Conservation (phyloP, 1,139 yeast genomes). For the Debaryomycetaceae sp. region DNA sequence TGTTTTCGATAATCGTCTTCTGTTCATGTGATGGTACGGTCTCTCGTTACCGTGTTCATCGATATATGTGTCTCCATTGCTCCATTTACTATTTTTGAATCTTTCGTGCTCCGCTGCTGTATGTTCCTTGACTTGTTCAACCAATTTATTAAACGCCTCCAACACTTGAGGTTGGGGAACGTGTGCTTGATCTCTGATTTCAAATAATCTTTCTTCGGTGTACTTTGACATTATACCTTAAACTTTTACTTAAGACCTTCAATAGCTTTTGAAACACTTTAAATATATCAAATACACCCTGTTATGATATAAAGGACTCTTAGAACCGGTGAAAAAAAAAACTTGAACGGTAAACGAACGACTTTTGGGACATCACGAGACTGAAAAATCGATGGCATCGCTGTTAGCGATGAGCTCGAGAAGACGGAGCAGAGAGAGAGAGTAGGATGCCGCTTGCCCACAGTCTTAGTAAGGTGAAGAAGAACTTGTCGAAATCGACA, state of each 20-base stretch:
- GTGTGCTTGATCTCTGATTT: constrained; percentile 53
- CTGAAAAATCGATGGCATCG: neutral
- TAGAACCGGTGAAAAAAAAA: neutral
- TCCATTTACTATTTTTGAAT: constrained; percentile 29
- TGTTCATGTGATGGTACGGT: constrained; percentile 47
- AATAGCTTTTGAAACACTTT: neutral
- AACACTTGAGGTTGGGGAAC: constrained; percentile 62
- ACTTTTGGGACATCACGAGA: neutral
- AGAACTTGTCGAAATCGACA: constrained; percentile 55
- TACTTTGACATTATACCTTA: constrained; percentile 49
- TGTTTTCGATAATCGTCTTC: constrained; percentile 61
- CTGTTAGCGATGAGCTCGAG: constrained; percentile 10
- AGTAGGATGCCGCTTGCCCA: constrained; percentile 74
- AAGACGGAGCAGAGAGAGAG: neutral
- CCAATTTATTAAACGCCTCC: constrained; percentile 60
- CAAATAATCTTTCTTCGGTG: constrained; percentile 67
- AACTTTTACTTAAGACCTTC: neutral
- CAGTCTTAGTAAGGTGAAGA: constrained; percentile 68
- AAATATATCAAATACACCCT: neutral
- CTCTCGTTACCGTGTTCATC: constrained; percentile 49
- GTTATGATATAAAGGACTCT: neutral
- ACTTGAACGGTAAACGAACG: neutral
- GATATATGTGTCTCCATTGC: constrained; percentile 47
- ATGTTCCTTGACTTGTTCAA: constrained; percentile 59
- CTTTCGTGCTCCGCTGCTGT: constrained; percentile 33